These are phyloP conservation scores for Xylariaceae sp. DNA, from an alignment of 2,329 filamentous ascomycete species.

Conservation along the genomic window DNA sequence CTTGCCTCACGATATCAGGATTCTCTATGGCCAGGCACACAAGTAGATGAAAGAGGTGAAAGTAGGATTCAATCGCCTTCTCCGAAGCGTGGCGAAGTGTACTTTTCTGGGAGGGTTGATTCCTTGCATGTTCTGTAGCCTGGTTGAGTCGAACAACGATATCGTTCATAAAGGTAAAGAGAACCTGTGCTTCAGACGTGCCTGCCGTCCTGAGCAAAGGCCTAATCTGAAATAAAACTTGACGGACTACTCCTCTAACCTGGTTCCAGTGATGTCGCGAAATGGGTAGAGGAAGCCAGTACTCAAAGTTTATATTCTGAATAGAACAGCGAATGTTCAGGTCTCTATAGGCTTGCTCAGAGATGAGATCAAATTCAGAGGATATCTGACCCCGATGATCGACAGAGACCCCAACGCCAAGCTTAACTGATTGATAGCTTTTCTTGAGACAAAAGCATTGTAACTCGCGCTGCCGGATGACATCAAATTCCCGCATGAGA, in stretches of 20 bases:
- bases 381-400: conserved; percentile 40
- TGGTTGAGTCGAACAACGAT: conserved; percentile 55
- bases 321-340: conserved; percentile 48
- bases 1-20: conserved; percentile 42
- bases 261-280: conserved; percentile 51
- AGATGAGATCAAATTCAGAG: conserved; percentile 58
- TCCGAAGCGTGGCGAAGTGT: conserved; percentile 55
- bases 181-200: conserved; percentile 41
- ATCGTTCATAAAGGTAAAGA: conserved; percentile 57
- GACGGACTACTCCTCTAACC: conserved; percentile 39
- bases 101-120: conserved; percentile 38
- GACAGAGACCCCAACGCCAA: conserved; percentile 51
- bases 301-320: conserved; percentile 47
- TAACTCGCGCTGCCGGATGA: conserved; percentile 51
- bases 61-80: conserved; percentile 59
- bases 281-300: conserved; percentile 56
- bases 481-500: conserved; percentile 43
- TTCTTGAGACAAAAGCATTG: conserved; percentile 55
- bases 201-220: conserved; percentile 29
- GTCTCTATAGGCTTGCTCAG: conserved; percentile 46
- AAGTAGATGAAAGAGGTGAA: conserved; percentile 57
- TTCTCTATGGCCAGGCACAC: conserved; percentile 52
- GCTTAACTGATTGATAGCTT: conserved; percentile 44
- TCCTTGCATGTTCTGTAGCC: conserved; percentile 42
- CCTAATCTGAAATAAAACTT: conserved; percentile 39